phyloP scores from a whole-genome alignment of 2,329 filamentous ascomycete genomes.

The Fusarium pseudograminearum region DNA sequence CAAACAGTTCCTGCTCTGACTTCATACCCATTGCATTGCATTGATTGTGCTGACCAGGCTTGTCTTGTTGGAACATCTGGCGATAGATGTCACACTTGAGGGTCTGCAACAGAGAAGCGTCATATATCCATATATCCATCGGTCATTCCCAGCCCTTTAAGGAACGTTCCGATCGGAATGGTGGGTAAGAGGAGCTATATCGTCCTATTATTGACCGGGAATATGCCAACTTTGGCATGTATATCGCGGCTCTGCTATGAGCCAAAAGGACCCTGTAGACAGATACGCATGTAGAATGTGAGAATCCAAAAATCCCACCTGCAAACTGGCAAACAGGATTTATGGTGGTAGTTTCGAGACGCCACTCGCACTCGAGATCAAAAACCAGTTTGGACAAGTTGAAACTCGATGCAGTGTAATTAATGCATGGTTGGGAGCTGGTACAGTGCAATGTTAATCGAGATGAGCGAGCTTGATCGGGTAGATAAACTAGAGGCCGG shows the following conservation, averaged over 20 bases:
- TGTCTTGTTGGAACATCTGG: constrained; percentile 21
- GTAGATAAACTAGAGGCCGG: neutral
- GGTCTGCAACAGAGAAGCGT: constrained; percentile 28
- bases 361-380: constrained; percentile 1
- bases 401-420: neutral
- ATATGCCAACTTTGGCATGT: constrained; percentile 30
- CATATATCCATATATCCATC: constrained; percentile 22
- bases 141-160: constrained; percentile 31
- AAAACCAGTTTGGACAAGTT: constrained; percentile 21
- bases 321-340: constrained; percentile 23
- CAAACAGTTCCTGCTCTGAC: constrained; percentile 10
- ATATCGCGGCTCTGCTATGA: constrained; percentile 39
- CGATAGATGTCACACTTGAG: constrained; percentile 29
- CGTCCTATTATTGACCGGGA: constrained; percentile 28
- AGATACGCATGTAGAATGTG: constrained; percentile 14
- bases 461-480: constrained; percentile 13
- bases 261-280: constrained; percentile 19
- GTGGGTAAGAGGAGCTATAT: constrained; percentile 38
- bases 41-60: neutral
- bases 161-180: constrained; percentile 35
- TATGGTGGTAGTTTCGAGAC: constrained; percentile 13
- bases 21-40: constrained; percentile 15
- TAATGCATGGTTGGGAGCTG: constrained; percentile 4
- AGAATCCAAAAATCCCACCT: constrained; percentile 2
- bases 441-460: neutral